Evolutionary conservation across 2,329 filamentous ascomycete genomes (phyloP).

Genomic region (Lasiodiplodia theobromae): DNA sequence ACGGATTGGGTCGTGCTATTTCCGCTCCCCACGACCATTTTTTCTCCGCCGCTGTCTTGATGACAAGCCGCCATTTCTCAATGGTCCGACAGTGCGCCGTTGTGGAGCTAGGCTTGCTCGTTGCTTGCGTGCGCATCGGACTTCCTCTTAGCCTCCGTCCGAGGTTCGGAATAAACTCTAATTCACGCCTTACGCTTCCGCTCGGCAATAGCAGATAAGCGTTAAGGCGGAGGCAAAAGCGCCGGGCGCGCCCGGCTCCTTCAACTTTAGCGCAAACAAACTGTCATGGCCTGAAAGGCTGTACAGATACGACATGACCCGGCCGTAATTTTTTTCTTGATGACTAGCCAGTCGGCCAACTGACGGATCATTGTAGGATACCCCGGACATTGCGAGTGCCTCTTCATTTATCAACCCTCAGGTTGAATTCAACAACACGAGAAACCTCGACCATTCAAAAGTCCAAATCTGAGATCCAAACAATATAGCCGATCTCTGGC

Average conservation of each 20-base stretch:
- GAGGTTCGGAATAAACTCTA: neutral
- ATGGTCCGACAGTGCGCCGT: neutral
- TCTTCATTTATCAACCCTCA: no score
- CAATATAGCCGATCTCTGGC: neutral
- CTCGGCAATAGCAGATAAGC: neutral
- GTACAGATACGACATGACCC: neutral
- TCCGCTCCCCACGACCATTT: slow-evolving; percentile 1
- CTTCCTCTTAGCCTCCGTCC: neutral
- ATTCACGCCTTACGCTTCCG: neutral
- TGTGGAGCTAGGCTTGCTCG: slow-evolving; percentile 1
- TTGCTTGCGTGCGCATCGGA: neutral
- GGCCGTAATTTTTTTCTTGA: neutral
- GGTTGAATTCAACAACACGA: no score
- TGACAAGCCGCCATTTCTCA: neutral
- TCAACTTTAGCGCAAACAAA: neutral
- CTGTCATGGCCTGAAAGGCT: neutral
- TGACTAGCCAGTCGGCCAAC: neutral
- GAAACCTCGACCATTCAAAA: no score
- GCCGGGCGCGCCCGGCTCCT: neutral
- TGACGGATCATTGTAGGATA: no score
- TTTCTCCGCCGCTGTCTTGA: neutral
- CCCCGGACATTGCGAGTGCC: no score
- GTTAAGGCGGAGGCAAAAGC: neutral
- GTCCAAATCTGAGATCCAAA: neutral
- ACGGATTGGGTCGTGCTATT: slow-evolving; percentile 11